Evolutionary conservation across 176 grass and related monocot species (phyloP).

Genomic region (Themeda triandra): DNA sequence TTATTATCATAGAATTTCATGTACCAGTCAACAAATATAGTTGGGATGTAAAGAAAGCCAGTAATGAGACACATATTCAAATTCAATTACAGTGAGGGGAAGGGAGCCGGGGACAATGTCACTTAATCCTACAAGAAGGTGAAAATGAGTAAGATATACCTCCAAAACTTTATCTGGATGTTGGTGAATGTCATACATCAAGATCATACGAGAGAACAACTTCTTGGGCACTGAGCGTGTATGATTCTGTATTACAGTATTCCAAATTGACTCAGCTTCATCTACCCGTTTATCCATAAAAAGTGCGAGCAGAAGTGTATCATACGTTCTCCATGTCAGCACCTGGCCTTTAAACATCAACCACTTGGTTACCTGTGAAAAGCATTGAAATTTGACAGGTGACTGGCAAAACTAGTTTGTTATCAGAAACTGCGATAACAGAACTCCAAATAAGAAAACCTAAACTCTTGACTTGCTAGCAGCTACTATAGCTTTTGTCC

Average conservation of each 20-base stretch:
- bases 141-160: too few species aligned
- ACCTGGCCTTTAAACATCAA: constrained; percentile 86
- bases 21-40: not conserved
- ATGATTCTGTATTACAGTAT: constrained; percentile 50
- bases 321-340: constrained; percentile 78
- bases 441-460: not conserved
- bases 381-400: not conserved
- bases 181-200: constrained; percentile 54
- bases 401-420: constrained; percentile 3
- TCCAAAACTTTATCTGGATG: constrained; percentile 56
- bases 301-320: constrained; percentile 70
- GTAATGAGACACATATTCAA: not conserved
- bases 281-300: constrained; percentile 79
- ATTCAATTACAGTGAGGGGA: not conserved
- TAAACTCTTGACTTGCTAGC: not conserved
- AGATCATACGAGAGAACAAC: constrained; percentile 82
- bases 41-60: not conserved
- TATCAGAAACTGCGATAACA: not conserved
- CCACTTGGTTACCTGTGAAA: constrained; percentile 80
- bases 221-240: constrained; percentile 75
- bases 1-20: not conserved
- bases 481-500: not conserved
- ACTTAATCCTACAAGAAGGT: not conserved
- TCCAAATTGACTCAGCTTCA: constrained; percentile 64
- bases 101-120: not conserved